These are phyloP conservation scores for Rhizophora mangle DNA, from an alignment of 345 rosid genomes.

Conservation along the genomic window DNA sequence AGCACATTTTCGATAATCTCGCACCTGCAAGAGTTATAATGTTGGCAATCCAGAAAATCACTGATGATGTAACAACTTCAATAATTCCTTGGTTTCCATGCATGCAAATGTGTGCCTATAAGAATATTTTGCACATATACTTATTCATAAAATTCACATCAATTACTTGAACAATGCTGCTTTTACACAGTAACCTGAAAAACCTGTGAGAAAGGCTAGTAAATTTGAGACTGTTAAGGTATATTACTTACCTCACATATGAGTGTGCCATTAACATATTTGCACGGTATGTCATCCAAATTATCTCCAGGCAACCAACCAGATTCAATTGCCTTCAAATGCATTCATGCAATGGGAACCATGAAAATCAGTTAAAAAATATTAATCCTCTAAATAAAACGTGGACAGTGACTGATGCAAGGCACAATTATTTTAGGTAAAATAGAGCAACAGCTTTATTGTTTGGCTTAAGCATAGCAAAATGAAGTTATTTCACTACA, in stretches of 20 bases:
- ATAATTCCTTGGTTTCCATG: neutral
- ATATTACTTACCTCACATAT: slow-evolving; percentile 69
- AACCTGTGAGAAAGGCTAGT: too few species aligned
- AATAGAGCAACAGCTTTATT: neutral
- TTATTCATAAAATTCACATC: neutral
- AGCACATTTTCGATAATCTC: slow-evolving; percentile 63
- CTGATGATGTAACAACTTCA: slow-evolving; percentile 4
- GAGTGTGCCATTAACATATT: slow-evolving; percentile 67
- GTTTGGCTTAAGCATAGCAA: neutral
- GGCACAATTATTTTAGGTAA: neutral
- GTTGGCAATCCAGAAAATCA: slow-evolving; percentile 6
- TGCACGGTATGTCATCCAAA: slow-evolving; percentile 71
- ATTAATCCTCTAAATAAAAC: neutral
- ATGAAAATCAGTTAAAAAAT: slow-evolving; percentile 6
- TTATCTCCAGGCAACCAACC: slow-evolving; percentile 84
- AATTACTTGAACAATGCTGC: neutral
- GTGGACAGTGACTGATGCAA: neutral
- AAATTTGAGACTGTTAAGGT: neutral
- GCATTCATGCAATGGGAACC: neutral
- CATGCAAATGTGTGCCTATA: neutral
- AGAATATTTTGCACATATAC: slow-evolving; percentile 4
- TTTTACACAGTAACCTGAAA: neutral
- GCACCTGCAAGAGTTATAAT: slow-evolving; percentile 53
- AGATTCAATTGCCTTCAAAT: slow-evolving; percentile 78
- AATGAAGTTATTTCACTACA: neutral